Conservation (phyloP, 2,329 filamentous ascomycete species). For the Nemania sp. region DNA sequence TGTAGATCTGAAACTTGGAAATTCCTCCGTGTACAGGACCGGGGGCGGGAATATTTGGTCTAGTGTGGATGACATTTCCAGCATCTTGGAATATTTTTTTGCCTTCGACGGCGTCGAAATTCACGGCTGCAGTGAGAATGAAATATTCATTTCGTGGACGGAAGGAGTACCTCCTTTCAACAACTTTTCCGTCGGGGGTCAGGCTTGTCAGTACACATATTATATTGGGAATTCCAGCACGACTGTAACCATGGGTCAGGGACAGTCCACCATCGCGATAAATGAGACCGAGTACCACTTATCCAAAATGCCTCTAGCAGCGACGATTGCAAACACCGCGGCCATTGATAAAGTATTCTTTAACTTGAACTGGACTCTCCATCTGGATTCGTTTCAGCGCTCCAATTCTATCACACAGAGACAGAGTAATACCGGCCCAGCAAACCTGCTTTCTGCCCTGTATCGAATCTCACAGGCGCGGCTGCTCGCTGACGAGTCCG, state of each 20-base stretch:
- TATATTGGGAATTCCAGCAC: not conserved
- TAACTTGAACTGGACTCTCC: not conserved
- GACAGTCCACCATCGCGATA: conserved; percentile 1
- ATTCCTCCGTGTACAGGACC: no score
- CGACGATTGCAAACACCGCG: not conserved
- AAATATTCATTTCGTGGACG: no score
- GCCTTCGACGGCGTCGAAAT: no score
- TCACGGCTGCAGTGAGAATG: no score
- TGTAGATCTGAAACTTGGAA: no score
- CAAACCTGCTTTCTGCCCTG: conserved; percentile 1
- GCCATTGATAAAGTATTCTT: conserved; percentile 2
- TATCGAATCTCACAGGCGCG: not conserved
- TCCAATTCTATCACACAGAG: not conserved
- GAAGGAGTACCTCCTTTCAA: no score
- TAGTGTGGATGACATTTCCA: no score
- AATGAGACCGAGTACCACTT: not conserved
- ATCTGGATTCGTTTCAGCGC: not conserved
- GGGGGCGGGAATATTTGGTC: no score
- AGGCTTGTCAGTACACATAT: not conserved
- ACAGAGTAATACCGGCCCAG: not conserved
- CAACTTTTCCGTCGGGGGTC: no score
- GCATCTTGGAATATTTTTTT: no score
- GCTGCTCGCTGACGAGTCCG: not conserved
- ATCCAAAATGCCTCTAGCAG: not conserved
- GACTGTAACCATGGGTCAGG: not conserved